phyloP scores from a whole-genome alignment of 2,329 filamentous ascomycete species.

The Phaeosphaeriaceae sp. region DNA sequence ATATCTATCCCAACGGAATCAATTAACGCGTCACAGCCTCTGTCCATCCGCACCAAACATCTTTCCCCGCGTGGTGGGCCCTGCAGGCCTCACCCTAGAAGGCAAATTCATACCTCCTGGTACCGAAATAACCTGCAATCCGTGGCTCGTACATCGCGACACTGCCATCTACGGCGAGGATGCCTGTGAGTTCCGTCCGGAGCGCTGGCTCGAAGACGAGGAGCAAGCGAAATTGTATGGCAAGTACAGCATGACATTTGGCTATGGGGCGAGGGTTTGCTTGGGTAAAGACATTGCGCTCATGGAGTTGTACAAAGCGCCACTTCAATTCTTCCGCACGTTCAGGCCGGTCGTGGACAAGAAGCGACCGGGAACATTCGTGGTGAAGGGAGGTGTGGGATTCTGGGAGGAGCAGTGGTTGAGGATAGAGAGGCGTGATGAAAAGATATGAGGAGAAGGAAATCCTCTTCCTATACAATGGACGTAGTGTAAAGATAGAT shows the following conservation, averaged over 20 bases:
- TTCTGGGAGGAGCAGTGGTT: conserved; percentile 54
- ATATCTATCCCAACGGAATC: not conserved
- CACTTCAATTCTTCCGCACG: conserved; percentile 50
- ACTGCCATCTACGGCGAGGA: conserved; percentile 36
- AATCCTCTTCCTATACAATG: too few species aligned
- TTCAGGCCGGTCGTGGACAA: conserved; percentile 44
- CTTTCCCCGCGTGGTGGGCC: conserved; percentile 55
- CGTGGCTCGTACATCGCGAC: conserved; percentile 41
- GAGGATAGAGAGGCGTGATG: conserved; percentile 27
- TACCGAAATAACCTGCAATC: conserved; percentile 38
- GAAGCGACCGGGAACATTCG: conserved; percentile 43
- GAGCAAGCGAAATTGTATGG: conserved; percentile 52
- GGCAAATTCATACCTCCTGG: conserved; percentile 38
- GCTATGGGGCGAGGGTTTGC: conserved; percentile 58
- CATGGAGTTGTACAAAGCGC: conserved; percentile 61
- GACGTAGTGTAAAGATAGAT: too few species aligned
- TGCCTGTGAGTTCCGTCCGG: conserved; percentile 35
- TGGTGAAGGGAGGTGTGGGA: conserved; percentile 53
- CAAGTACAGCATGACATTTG: conserved; percentile 60
- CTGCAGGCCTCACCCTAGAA: conserved; percentile 44
- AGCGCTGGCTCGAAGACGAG: conserved; percentile 42
- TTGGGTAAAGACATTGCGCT: conserved; percentile 59
- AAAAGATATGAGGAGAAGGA: not conserved
- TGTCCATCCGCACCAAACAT: conserved; percentile 60
- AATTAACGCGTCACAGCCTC: conserved; percentile 39